Base-by-base conservation (phyloP, 257 asterid genomes). In the Scutellaria barbata region DNA sequence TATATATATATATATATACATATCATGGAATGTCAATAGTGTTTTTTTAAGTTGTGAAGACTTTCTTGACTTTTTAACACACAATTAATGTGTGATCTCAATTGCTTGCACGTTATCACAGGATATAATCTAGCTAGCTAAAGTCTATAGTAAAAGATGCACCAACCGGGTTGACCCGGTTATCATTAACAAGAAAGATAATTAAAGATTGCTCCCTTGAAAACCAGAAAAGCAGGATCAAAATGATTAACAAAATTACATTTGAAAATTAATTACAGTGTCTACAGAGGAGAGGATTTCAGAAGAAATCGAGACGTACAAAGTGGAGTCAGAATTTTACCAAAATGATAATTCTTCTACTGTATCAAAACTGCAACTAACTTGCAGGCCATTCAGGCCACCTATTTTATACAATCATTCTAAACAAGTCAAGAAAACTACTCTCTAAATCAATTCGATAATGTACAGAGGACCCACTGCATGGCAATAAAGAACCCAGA, bases 291-390 rank as follows among this genome's bases (percentile, higher is more conserved):
- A 22, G 14, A 67, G 43, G 65, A 70, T 73, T 63, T 52, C 39
- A 47, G 20, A 43, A 69, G 60, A 69, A 73, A 40, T 47, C 43
- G 37, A 20, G 42, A 68, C 47, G 25, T 54, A 40, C 13, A 48
- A 25, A 57, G 71, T 67, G 40, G 33, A 74, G 47, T 35, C 10
- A 25, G 47, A 30, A 42, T 9, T 16, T 66, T 46, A 6, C 18
- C 79, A 69, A 73, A 43, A 25, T 8, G 66, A 43, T 43, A 8
- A 8, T 73, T 62, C 54, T 69, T 59, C 63, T 72, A 65, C 74
- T 73, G 58, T 41, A 66, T 10, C 82, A 81, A 79, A 77, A 75
- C 82, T 58, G 75, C 75, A 59, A 53, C 8, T 9, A 14, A 46
- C 41, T 18, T 17, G 17, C 51, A 25, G 46, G 41, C 63, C 25